Conservation (phyloP, 495 filamentous ascomycete species). For the Collariella sp. region DNA sequence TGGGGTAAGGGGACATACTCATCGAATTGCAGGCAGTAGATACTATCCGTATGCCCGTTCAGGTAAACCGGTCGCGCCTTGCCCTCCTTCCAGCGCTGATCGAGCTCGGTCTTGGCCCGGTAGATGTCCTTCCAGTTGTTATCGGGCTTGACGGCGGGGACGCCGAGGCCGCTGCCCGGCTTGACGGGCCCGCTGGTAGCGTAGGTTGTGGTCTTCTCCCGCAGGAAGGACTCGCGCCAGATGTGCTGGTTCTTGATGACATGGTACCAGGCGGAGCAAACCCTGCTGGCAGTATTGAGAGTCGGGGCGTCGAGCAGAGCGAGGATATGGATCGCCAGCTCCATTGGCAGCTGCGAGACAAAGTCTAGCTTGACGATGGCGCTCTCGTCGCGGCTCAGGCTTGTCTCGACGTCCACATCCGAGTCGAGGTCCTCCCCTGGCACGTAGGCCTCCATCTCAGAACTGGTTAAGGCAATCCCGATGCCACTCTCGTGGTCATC, state of each 20-base stretch:
- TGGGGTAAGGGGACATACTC: constrained; percentile 48
- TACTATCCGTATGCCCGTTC: constrained; percentile 85
- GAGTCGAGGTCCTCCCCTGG: constrained; percentile 21
- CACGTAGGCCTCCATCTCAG: constrained; percentile 35
- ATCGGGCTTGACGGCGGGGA: constrained; percentile 39
- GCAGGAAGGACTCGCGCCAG: constrained; percentile 71
- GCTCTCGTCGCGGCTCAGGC: constrained; percentile 28
- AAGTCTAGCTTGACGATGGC: constrained; percentile 52
- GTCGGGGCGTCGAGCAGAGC: constrained; percentile 58
- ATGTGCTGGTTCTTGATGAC: constrained; percentile 56
- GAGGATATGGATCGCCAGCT: constrained; percentile 66
- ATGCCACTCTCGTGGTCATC: constrained; percentile 72
- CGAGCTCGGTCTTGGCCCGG: constrained; percentile 61
- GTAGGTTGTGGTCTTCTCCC: constrained; percentile 50
- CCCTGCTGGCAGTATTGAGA: constrained; percentile 51
- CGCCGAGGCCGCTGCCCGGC: constrained; percentile 40
- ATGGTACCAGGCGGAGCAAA: constrained; percentile 56
- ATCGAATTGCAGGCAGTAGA: constrained; percentile 97
- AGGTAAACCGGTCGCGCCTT: constrained; percentile 76
- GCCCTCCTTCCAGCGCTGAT: constrained; percentile 69
- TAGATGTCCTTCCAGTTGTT: constrained; percentile 85
- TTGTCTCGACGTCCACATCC: constrained; percentile 31
- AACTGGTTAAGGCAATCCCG: constrained; percentile 57
- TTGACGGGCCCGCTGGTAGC: constrained; percentile 40
- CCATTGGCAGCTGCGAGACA: constrained; percentile 54